Conservation (phyloP, 805 yeast genomes). For the Kuraishia hungarica region DNA sequence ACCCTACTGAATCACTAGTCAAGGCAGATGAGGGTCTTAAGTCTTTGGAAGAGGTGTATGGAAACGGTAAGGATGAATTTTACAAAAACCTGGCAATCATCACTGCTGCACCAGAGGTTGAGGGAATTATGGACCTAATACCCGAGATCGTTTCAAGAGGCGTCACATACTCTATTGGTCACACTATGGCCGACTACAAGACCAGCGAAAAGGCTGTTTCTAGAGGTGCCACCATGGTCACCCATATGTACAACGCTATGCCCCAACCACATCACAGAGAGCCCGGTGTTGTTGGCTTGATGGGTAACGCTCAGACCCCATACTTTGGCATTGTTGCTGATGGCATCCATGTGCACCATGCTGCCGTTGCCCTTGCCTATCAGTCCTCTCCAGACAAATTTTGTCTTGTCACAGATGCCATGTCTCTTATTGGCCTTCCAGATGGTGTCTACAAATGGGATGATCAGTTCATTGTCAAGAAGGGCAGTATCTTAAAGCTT, state of each 20-base stretch:
- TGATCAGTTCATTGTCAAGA: slow-evolving; percentile 36
- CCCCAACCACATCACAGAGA: slow-evolving; percentile 50
- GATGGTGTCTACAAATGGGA: slow-evolving; percentile 50
- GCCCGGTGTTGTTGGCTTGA: slow-evolving; percentile 46
- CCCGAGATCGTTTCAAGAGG: slow-evolving; percentile 22
- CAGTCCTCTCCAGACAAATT: slow-evolving; percentile 43
- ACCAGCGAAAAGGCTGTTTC: slow-evolving; percentile 31
- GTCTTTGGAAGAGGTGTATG: slow-evolving; percentile 27
- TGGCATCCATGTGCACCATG: slow-evolving; percentile 52
- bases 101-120: slow-evolving; percentile 44
- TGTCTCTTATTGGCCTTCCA: slow-evolving; percentile 45
- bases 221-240: slow-evolving; percentile 50
- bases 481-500: slow-evolving; percentile 35
- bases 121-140: slow-evolving; percentile 33
- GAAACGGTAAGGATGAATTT: slow-evolving; percentile 24
- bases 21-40: slow-evolving; percentile 24
- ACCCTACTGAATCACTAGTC: slow-evolving; percentile 35
- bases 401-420: slow-evolving; percentile 51
- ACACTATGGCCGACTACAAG: slow-evolving; percentile 29
- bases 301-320: slow-evolving; percentile 31
- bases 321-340: slow-evolving; percentile 48
- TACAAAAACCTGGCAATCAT: slow-evolving; percentile 23
- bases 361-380: slow-evolving; percentile 42
- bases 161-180: slow-evolving; percentile 38
- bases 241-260: slow-evolving; percentile 58